Evolutionary conservation across 208 protist genomes (phyloP), one percentile per base, ranked within the genome.

Genomic region (Leishmania turanica): DNA sequence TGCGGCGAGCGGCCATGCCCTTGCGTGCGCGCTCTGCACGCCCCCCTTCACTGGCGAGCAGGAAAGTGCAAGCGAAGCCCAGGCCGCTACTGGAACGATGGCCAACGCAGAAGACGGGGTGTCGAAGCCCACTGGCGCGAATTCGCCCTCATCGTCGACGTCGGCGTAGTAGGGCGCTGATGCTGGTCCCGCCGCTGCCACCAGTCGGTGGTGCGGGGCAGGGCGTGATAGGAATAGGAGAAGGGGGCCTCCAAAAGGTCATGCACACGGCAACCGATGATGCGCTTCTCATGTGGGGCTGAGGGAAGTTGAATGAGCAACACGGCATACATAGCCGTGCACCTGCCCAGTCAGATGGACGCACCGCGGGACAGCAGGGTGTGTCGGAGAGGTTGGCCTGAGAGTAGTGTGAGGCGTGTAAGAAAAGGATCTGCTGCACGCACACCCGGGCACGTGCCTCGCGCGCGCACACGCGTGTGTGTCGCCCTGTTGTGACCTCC

Each of bases 1-100:
- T n/a, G 47, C 66, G 19, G 75, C 81, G 58, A 87, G 82, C 58
- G 84, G 82, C 45, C 82, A 72, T 11, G 54, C 70, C 34, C 80
- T 83, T 49, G 53, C 79, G 3, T 40, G 45, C 9, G 79, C 68
- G 49, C 58, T 71, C 70, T 72, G 62, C 64, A 31, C 37, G 2
- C 40, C 47, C 47, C n/a, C 78, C 76, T 19, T 70, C 75, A 51
- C 78, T 84, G 64, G 60, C 81, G n/a, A 69, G 54, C 24, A 31
- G 71, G 27, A 81, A 87, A 60, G 65, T 80, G 21, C 69, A 81
- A 3, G 56, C 75, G 19, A 49, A 54, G 56, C 70, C 54, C 51
- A 70, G 8, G 56, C 31, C 40, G 34, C 68, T 17, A 58, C 56
- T 47, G 53, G 34, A 42, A 27, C 4, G 21, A 9, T n/a, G 66